A percentile compares a stretch with the other conserved stretches of the same genome.
Conservation (phyloP, 306 rosid species). For the Chamaecrista fasciculata region DNA sequence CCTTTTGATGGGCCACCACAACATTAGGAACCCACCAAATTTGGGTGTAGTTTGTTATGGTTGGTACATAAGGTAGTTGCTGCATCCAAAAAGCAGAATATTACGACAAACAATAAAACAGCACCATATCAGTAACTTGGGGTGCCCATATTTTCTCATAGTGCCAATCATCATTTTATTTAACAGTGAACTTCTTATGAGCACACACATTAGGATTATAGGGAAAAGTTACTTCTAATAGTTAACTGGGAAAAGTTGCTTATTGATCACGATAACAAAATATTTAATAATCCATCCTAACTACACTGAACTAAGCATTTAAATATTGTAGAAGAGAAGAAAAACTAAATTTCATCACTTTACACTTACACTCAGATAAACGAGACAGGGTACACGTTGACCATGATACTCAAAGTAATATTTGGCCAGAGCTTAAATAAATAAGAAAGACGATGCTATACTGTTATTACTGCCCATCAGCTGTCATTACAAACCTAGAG, state of each 20-base stretch:
- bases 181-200: not conserved
- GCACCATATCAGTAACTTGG: not conserved
- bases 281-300: not conserved
- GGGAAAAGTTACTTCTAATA: not conserved
- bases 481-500: conserved; percentile 15
- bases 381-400: not conserved
- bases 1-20: conserved; percentile 92
- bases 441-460: not conserved
- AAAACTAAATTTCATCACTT: not conserved
- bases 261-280: not conserved
- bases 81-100: conserved; percentile 44
- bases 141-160: not conserved
- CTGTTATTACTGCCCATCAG: not conserved
- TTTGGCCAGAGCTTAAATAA: not conserved
- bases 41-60: conserved; percentile 94
- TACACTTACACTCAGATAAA: not conserved
- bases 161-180: conserved; percentile 5
- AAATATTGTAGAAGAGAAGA: not conserved
- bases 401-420: not conserved
- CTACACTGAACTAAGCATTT: conserved; percentile 8
- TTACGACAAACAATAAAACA: conserved; percentile 14
- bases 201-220: conserved; percentile 14
- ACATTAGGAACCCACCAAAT: conserved; percentile 99
- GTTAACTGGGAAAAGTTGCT: not conserved
- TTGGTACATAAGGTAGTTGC: conserved; percentile 80